Conservation (phyloP, 2,329 filamentous ascomycete species). For the Ceratocystis harringtonii region DNA sequence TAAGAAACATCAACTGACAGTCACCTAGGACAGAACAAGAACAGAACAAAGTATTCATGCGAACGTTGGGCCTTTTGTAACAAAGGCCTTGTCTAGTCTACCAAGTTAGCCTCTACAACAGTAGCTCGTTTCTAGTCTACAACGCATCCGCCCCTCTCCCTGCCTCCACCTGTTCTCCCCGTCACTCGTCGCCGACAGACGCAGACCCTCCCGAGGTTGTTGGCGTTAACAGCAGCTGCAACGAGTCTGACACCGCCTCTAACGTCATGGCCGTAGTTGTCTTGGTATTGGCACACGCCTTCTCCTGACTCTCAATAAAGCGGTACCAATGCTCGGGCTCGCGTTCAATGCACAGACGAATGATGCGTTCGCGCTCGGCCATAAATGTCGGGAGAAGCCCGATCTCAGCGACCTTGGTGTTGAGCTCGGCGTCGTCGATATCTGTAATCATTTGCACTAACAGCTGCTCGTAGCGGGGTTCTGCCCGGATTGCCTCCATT, state of each 20-base stretch:
- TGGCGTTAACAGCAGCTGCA: slow-evolving; percentile 7
- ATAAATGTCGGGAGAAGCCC: slow-evolving; percentile 48
- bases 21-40: not conserved
- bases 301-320: slow-evolving; percentile 47
- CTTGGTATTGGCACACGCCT: slow-evolving; percentile 39
- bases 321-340: slow-evolving; percentile 52
- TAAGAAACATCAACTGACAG: slow-evolving; percentile 6
- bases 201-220: slow-evolving; percentile 8
- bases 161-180: not conserved
- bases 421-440: slow-evolving; percentile 43
- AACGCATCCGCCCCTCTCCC: no score
- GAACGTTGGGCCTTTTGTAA: not conserved
- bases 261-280: not conserved
- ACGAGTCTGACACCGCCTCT: not conserved
- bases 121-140: no score
- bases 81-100: not conserved
- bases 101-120: no score
- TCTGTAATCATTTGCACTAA: slow-evolving; percentile 50
- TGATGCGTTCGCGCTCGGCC: slow-evolving; percentile 38
- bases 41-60: not conserved
- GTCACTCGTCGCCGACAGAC: slow-evolving; percentile 25
- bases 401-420: slow-evolving; percentile 37
- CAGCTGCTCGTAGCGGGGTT: slow-evolving; percentile 36
- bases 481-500: slow-evolving; percentile 35
- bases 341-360: slow-evolving; percentile 37